Percentiles rank a stretch among this genome's conserved stretches.
Evolutionary conservation across 176 grass and related monocot species (phyloP).

Genomic region (Canna indica): DNA sequence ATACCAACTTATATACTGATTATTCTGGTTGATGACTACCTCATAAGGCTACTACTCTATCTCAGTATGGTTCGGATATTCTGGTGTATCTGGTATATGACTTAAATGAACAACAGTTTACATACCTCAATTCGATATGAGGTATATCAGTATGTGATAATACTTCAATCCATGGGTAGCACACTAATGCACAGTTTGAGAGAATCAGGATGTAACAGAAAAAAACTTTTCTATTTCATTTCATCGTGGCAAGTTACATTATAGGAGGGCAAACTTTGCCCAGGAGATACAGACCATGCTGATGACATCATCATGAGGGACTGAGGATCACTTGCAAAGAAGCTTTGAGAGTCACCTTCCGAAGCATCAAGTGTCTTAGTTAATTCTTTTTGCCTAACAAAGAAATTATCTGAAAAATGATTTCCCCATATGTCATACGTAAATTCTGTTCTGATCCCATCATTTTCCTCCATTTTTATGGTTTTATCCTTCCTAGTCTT

Average conservation of each 20-base stretch:
- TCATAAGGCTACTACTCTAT: too few relatives aligned
- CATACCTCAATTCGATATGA: too few relatives aligned
- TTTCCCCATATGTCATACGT: constrained; percentile 93
- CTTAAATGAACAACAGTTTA: too few relatives aligned
- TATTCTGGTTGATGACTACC: too few relatives aligned
- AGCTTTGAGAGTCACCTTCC: constrained; percentile 69
- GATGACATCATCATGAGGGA: constrained; percentile 66
- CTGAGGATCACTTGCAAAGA: constrained; percentile 76
- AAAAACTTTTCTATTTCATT: constrained; percentile 66
- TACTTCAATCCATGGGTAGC: neutral
- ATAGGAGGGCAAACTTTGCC: constrained; percentile 31
- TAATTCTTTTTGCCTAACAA: constrained; percentile 41
- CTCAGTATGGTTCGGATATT: too few relatives aligned
- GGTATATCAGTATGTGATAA: neutral
- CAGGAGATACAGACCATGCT: constrained; percentile 26
- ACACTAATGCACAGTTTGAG: neutral
- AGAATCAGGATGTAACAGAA: neutral
- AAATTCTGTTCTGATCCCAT: constrained; percentile 38
- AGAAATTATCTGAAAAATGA: constrained; percentile 56
- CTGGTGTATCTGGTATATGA: too few relatives aligned
- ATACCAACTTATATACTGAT: too few relatives aligned
- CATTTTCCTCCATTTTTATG: constrained; percentile 32
- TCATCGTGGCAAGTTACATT: constrained; percentile 59
- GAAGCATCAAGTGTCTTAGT: constrained; percentile 45
- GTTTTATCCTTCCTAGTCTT: constrained; percentile 55